Conservation (phyloP, 345 rosid genomes). For the Nasturtium officinale region DNA sequence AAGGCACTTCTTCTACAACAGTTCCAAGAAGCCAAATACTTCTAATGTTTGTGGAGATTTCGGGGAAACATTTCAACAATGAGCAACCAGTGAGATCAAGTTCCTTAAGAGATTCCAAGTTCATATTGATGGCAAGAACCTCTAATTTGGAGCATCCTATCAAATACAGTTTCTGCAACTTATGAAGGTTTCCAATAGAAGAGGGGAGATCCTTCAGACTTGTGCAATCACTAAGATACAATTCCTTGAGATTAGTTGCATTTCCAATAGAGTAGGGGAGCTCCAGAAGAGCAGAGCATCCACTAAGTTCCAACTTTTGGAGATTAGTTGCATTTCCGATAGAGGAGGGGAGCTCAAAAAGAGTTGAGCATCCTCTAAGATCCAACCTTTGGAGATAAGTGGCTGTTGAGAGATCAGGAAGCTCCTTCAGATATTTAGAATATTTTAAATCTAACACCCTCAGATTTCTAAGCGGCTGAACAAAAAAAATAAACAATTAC, state of each 20-base stretch:
- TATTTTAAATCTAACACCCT: too few species aligned
- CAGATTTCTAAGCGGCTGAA: too few species aligned
- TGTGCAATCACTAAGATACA: not conserved
- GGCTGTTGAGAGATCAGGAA: too few species aligned
- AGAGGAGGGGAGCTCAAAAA: not conserved
- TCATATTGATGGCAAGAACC: not conserved
- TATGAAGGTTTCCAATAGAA: not conserved
- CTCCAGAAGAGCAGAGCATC: not conserved
- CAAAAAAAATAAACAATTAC: too few species aligned
- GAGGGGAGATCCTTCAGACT: not conserved
- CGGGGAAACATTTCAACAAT: not conserved
- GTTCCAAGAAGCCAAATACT: not conserved
- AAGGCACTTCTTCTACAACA: not conserved
- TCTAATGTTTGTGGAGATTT: not conserved
- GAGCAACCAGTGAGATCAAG: not conserved
- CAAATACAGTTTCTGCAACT: not conserved
- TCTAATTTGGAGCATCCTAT: not conserved
- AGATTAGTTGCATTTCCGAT: not conserved
- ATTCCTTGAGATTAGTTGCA: not conserved
- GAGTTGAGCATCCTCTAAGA: not conserved
- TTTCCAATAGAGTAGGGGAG: not conserved
- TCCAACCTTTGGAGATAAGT: too few species aligned
- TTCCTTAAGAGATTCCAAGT: not conserved
- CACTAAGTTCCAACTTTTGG: not conserved
- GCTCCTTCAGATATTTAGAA: too few species aligned